These are phyloP conservation scores for Fusarium scirpi DNA, from an alignment of 2,329 filamentous ascomycete species.

Conservation along the genomic window DNA sequence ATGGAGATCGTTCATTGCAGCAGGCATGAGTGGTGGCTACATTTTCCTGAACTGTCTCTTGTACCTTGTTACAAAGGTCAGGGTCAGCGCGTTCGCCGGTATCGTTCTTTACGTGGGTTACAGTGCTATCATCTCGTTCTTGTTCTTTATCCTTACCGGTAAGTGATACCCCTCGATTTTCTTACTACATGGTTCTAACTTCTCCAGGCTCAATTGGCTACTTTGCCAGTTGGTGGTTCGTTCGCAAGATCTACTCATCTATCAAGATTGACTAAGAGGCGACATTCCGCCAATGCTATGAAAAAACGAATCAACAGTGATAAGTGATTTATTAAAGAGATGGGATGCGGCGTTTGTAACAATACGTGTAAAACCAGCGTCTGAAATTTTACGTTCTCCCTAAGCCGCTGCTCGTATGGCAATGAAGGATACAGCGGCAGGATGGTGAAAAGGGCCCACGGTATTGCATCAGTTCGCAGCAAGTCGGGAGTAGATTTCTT, in stretches of 20 bases:
- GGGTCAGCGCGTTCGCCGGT: conserved; percentile 84
- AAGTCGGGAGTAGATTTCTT: conserved; percentile 34
- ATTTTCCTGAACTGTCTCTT: conserved; percentile 92
- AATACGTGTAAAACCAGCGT: conserved; percentile 50
- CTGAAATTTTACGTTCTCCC: conserved; percentile 33
- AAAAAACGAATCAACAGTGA: conserved; percentile 21
- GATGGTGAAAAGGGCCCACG: conserved; percentile 5
- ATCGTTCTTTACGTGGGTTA: conserved; percentile 95
- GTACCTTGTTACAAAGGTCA: conserved; percentile 90
- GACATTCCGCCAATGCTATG: not conserved
- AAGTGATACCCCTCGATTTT: conserved; percentile 54
- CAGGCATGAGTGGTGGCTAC: conserved; percentile 89
- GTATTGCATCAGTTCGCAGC: conserved; percentile 24
- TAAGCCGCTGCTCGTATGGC: conserved; percentile 1
- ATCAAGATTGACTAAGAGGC: conserved; percentile 89
- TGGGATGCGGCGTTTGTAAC: conserved; percentile 45
- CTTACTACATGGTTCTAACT: conserved; percentile 28
- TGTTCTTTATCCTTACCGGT: conserved; percentile 97
- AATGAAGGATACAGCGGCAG: conserved; percentile 7
- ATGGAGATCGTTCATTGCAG: conserved; percentile 93
- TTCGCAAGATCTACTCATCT: conserved; percentile 93
- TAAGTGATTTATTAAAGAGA: conserved; percentile 39
- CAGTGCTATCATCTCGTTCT: conserved; percentile 85
- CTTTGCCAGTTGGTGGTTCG: conserved; percentile 94
- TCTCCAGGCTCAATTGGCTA: conserved; percentile 89